Evolutionary conservation across 768 basidiomycete genomes (phyloP).

Genomic region (Rhodotorula sphaerocarpa): DNA sequence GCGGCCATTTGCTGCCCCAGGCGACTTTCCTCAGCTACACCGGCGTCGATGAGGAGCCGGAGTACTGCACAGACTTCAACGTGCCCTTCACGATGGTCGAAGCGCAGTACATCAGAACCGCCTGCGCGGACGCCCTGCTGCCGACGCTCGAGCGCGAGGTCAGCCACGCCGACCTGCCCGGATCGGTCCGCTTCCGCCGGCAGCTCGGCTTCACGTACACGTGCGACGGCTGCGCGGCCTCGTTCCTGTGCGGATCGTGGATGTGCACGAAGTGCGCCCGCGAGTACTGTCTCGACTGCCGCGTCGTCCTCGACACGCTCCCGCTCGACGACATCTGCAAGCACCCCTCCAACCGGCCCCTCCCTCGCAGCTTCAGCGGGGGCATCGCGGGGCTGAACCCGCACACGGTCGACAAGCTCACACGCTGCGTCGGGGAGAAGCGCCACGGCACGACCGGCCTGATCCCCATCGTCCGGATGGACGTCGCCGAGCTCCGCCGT

Average conservation of each 20-base stretch:
- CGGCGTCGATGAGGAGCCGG: background rate
- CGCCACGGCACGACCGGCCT: slow-evolving; percentile 58
- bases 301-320: slow-evolving; percentile 48
- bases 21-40: background rate
- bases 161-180: slow-evolving; percentile 4
- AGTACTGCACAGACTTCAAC: slow-evolving; percentile 9
- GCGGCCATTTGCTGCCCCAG: background rate
- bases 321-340: background rate
- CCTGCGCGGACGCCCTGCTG: background rate
- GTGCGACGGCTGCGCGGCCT: slow-evolving; percentile 23
- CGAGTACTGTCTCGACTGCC: slow-evolving; percentile 81
- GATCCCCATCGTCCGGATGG: slow-evolving; percentile 72
- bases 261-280: slow-evolving; percentile 56
- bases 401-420: background rate
- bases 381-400: background rate
- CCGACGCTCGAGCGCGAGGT: slow-evolving; percentile 3
- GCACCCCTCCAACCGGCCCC: background rate
- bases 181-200: background rate
- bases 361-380: background rate
- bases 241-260: slow-evolving; percentile 11
- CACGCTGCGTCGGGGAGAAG: slow-evolving; percentile 10
- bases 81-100: background rate
- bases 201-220: slow-evolving; percentile 1
- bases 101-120: background rate
- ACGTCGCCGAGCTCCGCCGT: slow-evolving; percentile 54